Evolutionary conservation across 441 rosid species (phyloP).

Genomic region (Mallotus repandus): DNA sequence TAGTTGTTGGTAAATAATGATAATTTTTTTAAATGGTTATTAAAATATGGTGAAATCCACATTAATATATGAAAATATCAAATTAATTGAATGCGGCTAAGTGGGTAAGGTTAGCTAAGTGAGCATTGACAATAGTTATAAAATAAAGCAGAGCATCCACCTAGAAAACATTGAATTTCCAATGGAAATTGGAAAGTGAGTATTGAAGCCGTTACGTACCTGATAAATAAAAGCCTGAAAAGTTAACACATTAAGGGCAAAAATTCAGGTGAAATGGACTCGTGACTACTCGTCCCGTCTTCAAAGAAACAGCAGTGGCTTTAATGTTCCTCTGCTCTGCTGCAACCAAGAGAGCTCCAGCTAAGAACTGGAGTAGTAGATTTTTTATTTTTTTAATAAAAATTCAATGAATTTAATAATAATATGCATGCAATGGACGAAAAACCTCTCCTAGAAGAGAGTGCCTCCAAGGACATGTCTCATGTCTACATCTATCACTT

Average conservation of each 20-base stretch:
- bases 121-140: too few species aligned
- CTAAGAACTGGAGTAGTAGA: not conserved
- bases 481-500: not conserved
- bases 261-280: not conserved
- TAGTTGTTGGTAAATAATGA: too few species aligned
- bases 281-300: too few species aligned
- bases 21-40: too few species aligned
- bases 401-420: not conserved
- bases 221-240: not conserved
- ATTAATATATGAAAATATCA: too few species aligned
- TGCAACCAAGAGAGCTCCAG: too few species aligned
- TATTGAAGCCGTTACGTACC: not conserved
- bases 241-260: not conserved
- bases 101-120: too few species aligned
- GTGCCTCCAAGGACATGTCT: not conserved
- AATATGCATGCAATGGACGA: not conserved
- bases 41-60: too few species aligned
- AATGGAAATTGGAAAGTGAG: not conserved
- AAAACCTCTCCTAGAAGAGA: not conserved
- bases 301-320: too few species aligned
- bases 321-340: too few species aligned
- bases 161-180: not conserved
- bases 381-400: not conserved
- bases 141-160: not conserved
- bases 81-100: too few species aligned